phyloP scores from a whole-genome alignment of 805 yeast genomes.

The Wickerhamomyces ciferrii region DNA sequence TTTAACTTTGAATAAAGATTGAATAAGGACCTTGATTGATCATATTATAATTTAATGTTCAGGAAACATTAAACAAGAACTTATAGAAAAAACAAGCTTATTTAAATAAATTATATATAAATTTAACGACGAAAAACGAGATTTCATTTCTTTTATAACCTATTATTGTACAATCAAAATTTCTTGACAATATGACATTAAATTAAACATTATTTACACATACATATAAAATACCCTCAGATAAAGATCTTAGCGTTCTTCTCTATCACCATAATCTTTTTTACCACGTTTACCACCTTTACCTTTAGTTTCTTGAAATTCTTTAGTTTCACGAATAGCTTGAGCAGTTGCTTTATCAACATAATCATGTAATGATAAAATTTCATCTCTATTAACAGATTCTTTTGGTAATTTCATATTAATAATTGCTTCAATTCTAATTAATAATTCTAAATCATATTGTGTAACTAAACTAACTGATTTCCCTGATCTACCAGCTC shows the following conservation, averaged over 20 bases:
- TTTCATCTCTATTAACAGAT: slow-evolving; percentile 68
- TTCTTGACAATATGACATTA: too few relatives aligned
- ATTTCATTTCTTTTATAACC: too few relatives aligned
- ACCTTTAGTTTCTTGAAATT: slow-evolving; percentile 21
- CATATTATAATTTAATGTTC: slow-evolving; percentile 23
- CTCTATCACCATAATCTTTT: slow-evolving; percentile 5
- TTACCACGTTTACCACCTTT: slow-evolving; percentile 3
- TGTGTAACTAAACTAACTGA: slow-evolving; percentile 89
- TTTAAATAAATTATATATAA: too few relatives aligned
- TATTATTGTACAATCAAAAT: too few relatives aligned
- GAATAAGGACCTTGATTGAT: too few relatives aligned
- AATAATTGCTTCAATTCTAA: slow-evolving; percentile 84
- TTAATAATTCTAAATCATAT: slow-evolving; percentile 84
- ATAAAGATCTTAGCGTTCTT: slow-evolving; percentile 5
- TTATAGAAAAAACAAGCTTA: too few relatives aligned
- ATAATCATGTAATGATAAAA: slow-evolving; percentile 72
- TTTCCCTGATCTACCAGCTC: slow-evolving; percentile 88
- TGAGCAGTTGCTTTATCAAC: slow-evolving; percentile 91
- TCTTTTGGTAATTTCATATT: slow-evolving; percentile 83
- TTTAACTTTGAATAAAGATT: slow-evolving; percentile 7
- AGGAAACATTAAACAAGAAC: neutral
- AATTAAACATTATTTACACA: too few relatives aligned
- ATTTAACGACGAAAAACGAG: too few relatives aligned
- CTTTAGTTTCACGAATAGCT: slow-evolving; percentile 52
- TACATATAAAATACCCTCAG: too few relatives aligned